Evolutionary conservation across 83 land plant species (phyloP), one percentile per base, ranked within the genome.

Genomic region (Thuja plicata): DNA sequence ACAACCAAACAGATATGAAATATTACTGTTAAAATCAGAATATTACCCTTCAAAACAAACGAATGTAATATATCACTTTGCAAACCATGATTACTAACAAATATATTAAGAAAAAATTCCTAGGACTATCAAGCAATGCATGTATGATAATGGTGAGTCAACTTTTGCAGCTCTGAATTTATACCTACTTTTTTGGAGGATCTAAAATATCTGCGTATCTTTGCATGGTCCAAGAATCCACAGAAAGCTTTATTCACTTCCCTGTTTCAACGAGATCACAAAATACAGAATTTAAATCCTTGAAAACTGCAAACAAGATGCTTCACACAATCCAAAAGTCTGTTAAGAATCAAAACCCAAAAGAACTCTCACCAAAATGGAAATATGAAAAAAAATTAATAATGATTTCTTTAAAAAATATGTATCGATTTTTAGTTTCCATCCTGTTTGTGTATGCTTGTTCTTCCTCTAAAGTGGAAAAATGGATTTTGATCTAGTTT

Each of bases 181-280:
- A 32, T 87, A 76, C 54, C 88, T 24, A 43, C 35, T 35, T 71
- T 17, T 21, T 77, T 78, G 62, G 86, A 50, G 82, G n/a, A 34
- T 38, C n/a, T 81, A 43, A 79, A 50, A 40, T 91, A 87, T 8
- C 76, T 48, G 27, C 89, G 38, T 87, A 73, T 55, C 60, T 93
- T 90, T 43, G 85, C 82, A 84, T 92, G 95, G 87, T 93, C 92
- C 78, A 91, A 86, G 89, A 96, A 96, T 38, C 98, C 98, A 91
- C 96, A 93, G 85, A 94, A 96, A 37, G 98, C 98, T 89, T 96
- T 96, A 70, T 96, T 96, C 79, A 60, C 87, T 87, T 96, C 98
- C 90, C 98, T 96, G 90, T 52, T 83, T 24, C n/a, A 40, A 92
- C 46, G 32, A 45, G 34, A 82, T 48, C 11, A 82, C 55, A 8